These are phyloP conservation scores for Pseudotulostoma volvatum DNA, from an alignment of 495 filamentous ascomycete genomes.

Conservation along the genomic window DNA sequence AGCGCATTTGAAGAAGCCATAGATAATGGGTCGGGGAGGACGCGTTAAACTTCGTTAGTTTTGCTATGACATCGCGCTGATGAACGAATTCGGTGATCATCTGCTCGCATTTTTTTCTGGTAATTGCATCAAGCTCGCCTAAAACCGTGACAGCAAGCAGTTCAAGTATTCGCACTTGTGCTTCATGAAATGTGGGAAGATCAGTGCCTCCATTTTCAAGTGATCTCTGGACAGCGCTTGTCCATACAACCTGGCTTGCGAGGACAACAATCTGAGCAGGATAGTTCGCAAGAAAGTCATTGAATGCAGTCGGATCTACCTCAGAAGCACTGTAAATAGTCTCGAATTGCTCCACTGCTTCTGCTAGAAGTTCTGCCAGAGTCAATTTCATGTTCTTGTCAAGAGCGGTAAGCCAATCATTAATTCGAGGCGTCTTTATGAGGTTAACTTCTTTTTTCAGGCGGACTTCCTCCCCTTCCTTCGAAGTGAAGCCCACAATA, in stretches of 20 bases:
- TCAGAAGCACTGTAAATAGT: constrained; percentile 49
- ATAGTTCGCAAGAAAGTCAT: constrained; percentile 59
- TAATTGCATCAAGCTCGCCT: constrained; percentile 69
- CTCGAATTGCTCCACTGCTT: constrained; percentile 59
- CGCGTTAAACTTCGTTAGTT: constrained; percentile 59
- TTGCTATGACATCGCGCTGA: constrained; percentile 80
- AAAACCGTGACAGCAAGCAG: constrained; percentile 79
- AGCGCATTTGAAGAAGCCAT: constrained; percentile 97
- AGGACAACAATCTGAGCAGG: constrained; percentile 93
- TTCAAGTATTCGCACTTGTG: constrained; percentile 63
- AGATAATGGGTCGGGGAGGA: constrained; percentile 66
- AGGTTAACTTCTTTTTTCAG: constrained; percentile 83
- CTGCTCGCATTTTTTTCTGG: constrained; percentile 92
- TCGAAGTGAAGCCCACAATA: constrained; percentile 85
- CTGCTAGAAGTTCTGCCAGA: constrained; percentile 73
- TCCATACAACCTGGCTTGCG: constrained; percentile 92
- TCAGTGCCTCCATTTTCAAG: constrained; percentile 49
- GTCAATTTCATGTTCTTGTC: constrained; percentile 90
- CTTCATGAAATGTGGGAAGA: constrained; percentile 52
- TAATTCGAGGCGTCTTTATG: constrained; percentile 84
- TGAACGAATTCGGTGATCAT: constrained; percentile 98
- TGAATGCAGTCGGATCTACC: constrained; percentile 51
- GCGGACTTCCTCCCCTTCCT: constrained; percentile 81
- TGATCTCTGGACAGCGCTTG: constrained; percentile 59
- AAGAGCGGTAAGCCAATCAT: constrained; percentile 87